Conservation (phyloP, 1,139 yeast genomes). For the Yamadazyma buinensis region DNA sequence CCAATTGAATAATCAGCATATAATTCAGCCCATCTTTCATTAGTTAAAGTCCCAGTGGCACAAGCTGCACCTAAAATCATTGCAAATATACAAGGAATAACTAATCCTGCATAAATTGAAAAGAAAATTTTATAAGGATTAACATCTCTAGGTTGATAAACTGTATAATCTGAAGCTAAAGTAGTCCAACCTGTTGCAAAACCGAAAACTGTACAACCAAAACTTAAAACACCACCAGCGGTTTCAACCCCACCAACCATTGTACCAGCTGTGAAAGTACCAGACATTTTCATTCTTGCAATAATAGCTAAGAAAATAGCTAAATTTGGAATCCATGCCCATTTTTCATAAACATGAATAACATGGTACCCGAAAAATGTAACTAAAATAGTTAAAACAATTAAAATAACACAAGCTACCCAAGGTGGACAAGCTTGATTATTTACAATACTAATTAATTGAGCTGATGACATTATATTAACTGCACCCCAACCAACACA, state of each 20-base stretch:
- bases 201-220: conserved; percentile 83
- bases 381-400: conserved; percentile 64
- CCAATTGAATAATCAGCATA: conserved; percentile 63
- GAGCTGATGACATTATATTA: conserved; percentile 87
- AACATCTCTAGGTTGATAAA: conserved; percentile 68
- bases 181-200: conserved; percentile 96
- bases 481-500: conserved; percentile 97
- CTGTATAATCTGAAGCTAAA: conserved; percentile 89
- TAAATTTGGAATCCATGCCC: conserved; percentile 83
- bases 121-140: conserved; percentile 58
- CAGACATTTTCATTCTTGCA: conserved; percentile 67
- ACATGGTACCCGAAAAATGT: conserved; percentile 85
- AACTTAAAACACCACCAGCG: conserved; percentile 77
- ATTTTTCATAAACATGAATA: conserved; percentile 79
- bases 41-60: conserved; percentile 57
- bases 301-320: conserved; percentile 72
- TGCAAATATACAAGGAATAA: conserved; percentile 65
- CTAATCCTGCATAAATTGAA: conserved; percentile 60
- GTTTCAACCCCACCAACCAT: conserved; percentile 53
- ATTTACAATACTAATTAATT: conserved; percentile 74
- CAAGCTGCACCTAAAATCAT: conserved; percentile 87
- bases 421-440: conserved; percentile 73
- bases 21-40: conserved; percentile 45
- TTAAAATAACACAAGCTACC: conserved; percentile 82
- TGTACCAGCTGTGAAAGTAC: conserved; percentile 49